Percentiles rank a stretch among this genome's conserved stretches.
Evolutionary conservation across 176 grass and related monocot species (phyloP).

Genomic region (Thinopyrum elongatum): DNA sequence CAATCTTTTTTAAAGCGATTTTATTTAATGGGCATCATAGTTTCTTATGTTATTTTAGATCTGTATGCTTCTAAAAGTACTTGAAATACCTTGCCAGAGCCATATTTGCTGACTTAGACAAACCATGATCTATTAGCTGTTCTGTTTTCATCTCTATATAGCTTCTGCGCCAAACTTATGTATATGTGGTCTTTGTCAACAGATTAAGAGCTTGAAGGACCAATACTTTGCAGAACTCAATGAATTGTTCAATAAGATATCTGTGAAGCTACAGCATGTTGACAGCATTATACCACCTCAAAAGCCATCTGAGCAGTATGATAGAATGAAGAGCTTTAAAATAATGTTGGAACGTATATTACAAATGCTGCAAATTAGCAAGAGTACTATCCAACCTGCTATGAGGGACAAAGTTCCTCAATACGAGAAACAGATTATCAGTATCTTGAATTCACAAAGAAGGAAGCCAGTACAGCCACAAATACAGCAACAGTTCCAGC

Average conservation of each 20-base stretch:
- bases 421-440: conserved; percentile 76
- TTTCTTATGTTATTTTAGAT: conserved; percentile 14
- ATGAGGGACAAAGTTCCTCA: conserved; percentile 63
- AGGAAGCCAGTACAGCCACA: conserved; percentile 47
- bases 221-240: conserved; percentile 59
- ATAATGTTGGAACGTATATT: conserved; percentile 54
- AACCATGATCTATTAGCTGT: background rate
- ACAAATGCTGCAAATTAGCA: conserved; percentile 50
- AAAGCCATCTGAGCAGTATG: conserved; percentile 66
- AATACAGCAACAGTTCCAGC: conserved; percentile 59
- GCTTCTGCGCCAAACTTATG: conserved; percentile 5
- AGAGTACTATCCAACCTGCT: conserved; percentile 46
- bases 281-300: conserved; percentile 44
- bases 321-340: conserved; percentile 80
- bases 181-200: conserved; percentile 18
- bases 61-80: conserved; percentile 14
- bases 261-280: conserved; percentile 67
- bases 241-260: conserved; percentile 71
- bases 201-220: conserved; percentile 86
- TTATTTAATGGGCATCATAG: background rate
- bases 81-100: background rate
- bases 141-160: background rate
- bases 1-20: background rate
- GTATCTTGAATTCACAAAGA: conserved; percentile 61
- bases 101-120: background rate